These are phyloP conservation scores for Tolypocladium inflatum DNA, from an alignment of 2,329 filamentous ascomycete genomes.

Conservation along the genomic window DNA sequence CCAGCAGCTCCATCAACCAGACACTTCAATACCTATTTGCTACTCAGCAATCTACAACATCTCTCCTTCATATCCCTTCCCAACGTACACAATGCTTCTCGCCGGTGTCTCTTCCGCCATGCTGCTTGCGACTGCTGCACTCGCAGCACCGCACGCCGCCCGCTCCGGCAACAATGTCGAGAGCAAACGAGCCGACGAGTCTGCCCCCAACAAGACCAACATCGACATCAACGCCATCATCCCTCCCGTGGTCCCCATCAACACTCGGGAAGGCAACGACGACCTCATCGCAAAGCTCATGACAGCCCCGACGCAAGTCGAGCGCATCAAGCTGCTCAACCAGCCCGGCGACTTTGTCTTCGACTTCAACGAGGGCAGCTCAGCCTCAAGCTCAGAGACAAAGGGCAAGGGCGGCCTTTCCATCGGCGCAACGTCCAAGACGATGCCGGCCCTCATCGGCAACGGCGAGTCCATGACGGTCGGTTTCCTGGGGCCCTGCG, in stretches of 20 bases:
- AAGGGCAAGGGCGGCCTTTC: constrained; percentile 25
- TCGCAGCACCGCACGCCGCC: not conserved
- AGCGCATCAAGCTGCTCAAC: constrained; percentile 21
- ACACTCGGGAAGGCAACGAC: constrained; percentile 14
- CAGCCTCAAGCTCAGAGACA: constrained; percentile 6
- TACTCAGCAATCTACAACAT: not conserved
- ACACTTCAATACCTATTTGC: not conserved
- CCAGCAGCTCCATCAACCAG: not conserved
- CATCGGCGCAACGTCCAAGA: constrained; percentile 32
- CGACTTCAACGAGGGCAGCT: constrained; percentile 24
- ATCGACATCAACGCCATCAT: constrained; percentile 11
- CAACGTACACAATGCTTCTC: not conserved
- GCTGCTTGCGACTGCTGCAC: not conserved
- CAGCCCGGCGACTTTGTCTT: constrained; percentile 30
- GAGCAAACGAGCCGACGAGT: not conserved
- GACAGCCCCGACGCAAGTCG: constrained; percentile 17
- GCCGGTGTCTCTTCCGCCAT: not conserved
- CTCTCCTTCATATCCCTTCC: too few relatives aligned
- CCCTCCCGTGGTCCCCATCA: constrained; percentile 17
- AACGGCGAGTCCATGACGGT: constrained; percentile 36
- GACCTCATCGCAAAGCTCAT: constrained; percentile 19
- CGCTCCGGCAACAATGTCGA: not conserved
- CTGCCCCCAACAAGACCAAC: not conserved
- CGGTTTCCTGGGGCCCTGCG: constrained; percentile 38
- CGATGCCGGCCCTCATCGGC: constrained; percentile 40